Evolutionary conservation across 805 yeast species (phyloP).

Genomic region (Myxozyma monticola): DNA sequence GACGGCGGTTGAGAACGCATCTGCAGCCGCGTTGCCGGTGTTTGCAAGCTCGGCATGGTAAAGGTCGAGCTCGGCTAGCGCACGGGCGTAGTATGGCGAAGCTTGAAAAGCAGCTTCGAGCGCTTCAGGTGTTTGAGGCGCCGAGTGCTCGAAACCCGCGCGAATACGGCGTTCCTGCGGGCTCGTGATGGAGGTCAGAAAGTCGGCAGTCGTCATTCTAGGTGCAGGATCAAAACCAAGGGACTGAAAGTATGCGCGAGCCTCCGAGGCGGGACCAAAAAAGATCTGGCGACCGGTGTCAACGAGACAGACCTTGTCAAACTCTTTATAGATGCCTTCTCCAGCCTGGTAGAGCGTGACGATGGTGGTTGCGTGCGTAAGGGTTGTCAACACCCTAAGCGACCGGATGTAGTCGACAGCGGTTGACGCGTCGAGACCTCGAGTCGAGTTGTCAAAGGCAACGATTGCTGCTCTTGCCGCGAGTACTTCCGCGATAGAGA

Average conservation of each 20-base stretch:
- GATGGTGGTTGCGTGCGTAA: constrained; percentile 57
- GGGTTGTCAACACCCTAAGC: constrained; percentile 58
- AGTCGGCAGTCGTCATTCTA: constrained; percentile 62
- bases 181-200: constrained; percentile 55
- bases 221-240: constrained; percentile 58
- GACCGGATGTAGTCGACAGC: constrained; percentile 66
- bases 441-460: constrained; percentile 70
- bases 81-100: constrained; percentile 45
- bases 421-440: constrained; percentile 71
- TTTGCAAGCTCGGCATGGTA: constrained; percentile 16
- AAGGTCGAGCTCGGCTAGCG: constrained; percentile 49
- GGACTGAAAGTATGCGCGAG: constrained; percentile 47
- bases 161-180: constrained; percentile 50
- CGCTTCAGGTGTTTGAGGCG: constrained; percentile 54
- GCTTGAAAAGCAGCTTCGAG: constrained; percentile 49
- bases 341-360: constrained; percentile 71
- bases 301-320: constrained; percentile 60
- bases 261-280: constrained; percentile 56
- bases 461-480: constrained; percentile 50
- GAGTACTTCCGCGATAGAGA: constrained; percentile 60
- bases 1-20: constrained; percentile 19
- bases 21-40: constrained; percentile 20
- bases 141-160: constrained; percentile 47
- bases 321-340: constrained; percentile 59
- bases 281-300: constrained; percentile 63